phyloP scores from a whole-genome alignment of 2,329 filamentous ascomycete genomes.

The Didymella pinodella region DNA sequence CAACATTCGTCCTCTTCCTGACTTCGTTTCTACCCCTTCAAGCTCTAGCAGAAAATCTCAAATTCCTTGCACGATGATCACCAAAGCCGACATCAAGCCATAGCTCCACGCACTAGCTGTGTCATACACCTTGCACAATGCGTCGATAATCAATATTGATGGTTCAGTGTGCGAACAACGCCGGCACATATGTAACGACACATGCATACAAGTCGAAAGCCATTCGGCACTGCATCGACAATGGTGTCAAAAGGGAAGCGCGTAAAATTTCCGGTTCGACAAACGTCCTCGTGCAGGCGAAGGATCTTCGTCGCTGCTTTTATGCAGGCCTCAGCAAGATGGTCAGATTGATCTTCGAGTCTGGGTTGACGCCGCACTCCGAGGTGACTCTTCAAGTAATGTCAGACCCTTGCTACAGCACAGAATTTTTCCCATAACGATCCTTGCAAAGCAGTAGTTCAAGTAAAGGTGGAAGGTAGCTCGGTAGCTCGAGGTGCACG shows the following conservation, averaged over 20 bases:
- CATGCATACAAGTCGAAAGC: constrained; percentile 55
- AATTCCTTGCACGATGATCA: constrained; percentile 1
- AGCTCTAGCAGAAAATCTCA: not conserved
- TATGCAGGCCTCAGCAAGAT: constrained; percentile 8
- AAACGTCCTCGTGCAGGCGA: constrained; percentile 13
- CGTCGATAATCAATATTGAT: constrained; percentile 44
- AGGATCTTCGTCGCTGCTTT: constrained; percentile 15
- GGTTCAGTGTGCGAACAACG: constrained; percentile 58
- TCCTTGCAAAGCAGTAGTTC: constrained; percentile 11
- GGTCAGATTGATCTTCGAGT: not conserved
- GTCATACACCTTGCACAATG: constrained; percentile 12
- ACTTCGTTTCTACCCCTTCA: not conserved
- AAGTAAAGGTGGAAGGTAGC: constrained; percentile 13
- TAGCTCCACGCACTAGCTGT: constrained; percentile 9
- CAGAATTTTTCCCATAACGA: constrained; percentile 11
- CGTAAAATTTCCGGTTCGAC: constrained; percentile 12
- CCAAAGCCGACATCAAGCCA: constrained; percentile 14
- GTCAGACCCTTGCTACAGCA: constrained; percentile 4
- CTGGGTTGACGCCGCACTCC: not conserved
- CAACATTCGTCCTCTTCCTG: not conserved
- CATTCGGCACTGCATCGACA: constrained; percentile 63
- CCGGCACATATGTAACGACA: constrained; percentile 60
- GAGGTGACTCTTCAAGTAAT: not conserved
- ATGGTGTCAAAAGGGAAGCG: constrained; percentile 56
- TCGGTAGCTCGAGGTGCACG: constrained; percentile 9